A percentile compares a stretch with the other conserved stretches of the same genome.
Conservation (phyloP, 2,329 filamentous ascomycete species). For the Paecilomyces sp. region DNA sequence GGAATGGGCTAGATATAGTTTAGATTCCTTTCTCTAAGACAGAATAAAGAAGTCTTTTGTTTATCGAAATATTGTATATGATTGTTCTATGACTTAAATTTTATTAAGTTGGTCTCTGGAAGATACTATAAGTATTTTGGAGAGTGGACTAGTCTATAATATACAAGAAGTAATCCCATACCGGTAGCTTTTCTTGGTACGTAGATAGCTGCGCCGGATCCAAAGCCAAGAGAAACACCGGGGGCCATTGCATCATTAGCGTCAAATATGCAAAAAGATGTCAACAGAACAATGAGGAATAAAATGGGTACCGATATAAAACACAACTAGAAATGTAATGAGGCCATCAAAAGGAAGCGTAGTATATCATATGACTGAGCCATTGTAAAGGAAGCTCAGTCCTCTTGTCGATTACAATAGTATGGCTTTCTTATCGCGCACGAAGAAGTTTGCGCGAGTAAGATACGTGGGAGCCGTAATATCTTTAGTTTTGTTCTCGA, state of each 20-base stretch:
- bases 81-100: not conserved
- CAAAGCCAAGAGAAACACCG: not conserved
- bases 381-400: not conserved
- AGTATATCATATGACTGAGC: not conserved
- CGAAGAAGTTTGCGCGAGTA: not conserved
- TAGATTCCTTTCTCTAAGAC: no score
- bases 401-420: not conserved
- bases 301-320: not conserved
- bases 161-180: not conserved
- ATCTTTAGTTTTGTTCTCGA: slow-evolving; percentile 8
- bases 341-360: not conserved
- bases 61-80: not conserved
- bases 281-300: not conserved
- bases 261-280: not conserved
- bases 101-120: not conserved
- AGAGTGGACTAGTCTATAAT: not conserved
- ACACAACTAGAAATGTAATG: not conserved
- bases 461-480: not conserved
- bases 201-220: not conserved
- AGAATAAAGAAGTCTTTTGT: no score
- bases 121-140: not conserved
- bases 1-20: no score
- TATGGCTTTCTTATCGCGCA: not conserved
- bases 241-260: not conserved
- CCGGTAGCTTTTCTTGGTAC: not conserved